phyloP scores from a whole-genome alignment of 2,329 filamentous ascomycete species.

The Fusarium redolens region DNA sequence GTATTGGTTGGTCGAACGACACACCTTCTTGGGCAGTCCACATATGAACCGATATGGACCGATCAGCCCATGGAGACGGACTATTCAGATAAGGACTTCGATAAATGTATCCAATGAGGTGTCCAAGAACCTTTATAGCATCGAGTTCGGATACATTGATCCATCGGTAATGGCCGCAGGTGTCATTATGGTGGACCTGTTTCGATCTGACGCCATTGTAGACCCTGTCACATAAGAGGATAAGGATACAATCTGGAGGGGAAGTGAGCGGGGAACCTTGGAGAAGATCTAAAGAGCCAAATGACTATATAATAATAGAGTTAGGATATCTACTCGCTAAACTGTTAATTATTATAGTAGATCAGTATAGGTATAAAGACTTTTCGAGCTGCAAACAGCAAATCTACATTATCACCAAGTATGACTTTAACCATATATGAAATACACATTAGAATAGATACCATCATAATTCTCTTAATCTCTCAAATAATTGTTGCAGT shows the following conservation, averaged over 20 bases:
- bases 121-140: too few relatives aligned
- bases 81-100: background rate
- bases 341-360: background rate
- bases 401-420: background rate
- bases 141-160: background rate
- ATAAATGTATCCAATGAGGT: conserved; percentile 13
- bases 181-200: conserved; percentile 18
- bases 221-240: conserved; percentile 11
- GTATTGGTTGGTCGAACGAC: background rate
- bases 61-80: background rate
- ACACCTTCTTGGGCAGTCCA: background rate
- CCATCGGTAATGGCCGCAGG: conserved; percentile 34
- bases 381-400: background rate
- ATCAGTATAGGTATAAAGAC: background rate
- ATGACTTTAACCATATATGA: rapidly evolving
- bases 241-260: conserved; percentile 14
- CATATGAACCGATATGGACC: background rate
- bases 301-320: background rate
- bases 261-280: conserved; percentile 14
- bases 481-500: background rate
- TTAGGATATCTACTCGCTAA: background rate
- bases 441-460: background rate
- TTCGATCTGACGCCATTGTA: conserved; percentile 38
- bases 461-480: background rate
- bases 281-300: background rate